phyloP scores from a whole-genome alignment of 306 rosid species.

The Pterocarpus santalinus region DNA sequence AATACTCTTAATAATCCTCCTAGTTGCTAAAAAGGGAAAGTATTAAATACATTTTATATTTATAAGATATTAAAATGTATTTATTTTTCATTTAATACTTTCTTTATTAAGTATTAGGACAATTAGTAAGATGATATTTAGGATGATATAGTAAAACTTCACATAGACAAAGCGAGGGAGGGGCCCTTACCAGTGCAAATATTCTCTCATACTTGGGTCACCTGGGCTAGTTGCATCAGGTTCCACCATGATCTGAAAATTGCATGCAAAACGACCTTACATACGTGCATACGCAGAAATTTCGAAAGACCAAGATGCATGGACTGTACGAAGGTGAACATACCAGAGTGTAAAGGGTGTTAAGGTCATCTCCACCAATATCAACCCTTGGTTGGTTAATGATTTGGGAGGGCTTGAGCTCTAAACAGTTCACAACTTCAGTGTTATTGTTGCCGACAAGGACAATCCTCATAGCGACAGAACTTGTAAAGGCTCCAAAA shows the following conservation, averaged over 20 bases:
- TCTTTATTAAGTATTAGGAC: too few relatives aligned
- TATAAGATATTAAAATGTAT: too few relatives aligned
- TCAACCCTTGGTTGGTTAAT: conserved; percentile 40
- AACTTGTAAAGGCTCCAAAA: conserved; percentile 27
- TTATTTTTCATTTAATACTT: too few relatives aligned
- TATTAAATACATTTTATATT: too few relatives aligned
- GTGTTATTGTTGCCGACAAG: not conserved
- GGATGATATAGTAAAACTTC: too few relatives aligned
- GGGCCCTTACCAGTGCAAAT: conserved; percentile 41
- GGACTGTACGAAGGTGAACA: not conserved
- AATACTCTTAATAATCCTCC: too few relatives aligned
- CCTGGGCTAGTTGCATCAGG: conserved; percentile 47
- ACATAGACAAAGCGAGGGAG: not conserved
- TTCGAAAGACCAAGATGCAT: not conserved
- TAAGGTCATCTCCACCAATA: conserved; percentile 32
- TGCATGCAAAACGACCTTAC: conserved; percentile 3
- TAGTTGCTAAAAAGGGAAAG: too few relatives aligned
- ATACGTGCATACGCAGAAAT: too few relatives aligned
- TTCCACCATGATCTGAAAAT: conserved; percentile 39
- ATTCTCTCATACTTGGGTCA: conserved; percentile 31
- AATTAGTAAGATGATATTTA: too few relatives aligned
- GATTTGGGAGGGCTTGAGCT: conserved; percentile 44
- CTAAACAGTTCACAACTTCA: conserved; percentile 36
- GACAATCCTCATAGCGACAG: not conserved
- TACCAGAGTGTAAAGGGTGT: conserved; percentile 30